Percentiles rank a stretch among this genome's conserved stretches.
phyloP scores from a whole-genome alignment of 352 stramenopile genomes.

The Hyaloperonospora arabidopsidis region DNA sequence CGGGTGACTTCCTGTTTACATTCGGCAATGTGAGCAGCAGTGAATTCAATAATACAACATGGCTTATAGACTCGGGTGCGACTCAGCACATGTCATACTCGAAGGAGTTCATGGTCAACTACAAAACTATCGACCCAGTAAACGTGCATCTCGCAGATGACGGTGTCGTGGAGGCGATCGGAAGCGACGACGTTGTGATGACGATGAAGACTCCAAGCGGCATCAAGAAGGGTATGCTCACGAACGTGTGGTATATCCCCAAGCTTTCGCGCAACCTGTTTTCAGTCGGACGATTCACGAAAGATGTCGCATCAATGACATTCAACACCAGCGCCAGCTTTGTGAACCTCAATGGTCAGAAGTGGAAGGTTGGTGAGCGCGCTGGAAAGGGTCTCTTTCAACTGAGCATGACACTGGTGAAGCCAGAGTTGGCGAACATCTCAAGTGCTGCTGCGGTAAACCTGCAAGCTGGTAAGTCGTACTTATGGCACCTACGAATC shows the following conservation, averaged over 20 bases:
- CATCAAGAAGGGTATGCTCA: not conserved
- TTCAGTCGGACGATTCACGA: not conserved
- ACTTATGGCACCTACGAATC: not conserved
- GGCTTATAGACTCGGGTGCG: not conserved
- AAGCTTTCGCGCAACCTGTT: not conserved
- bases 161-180: not conserved
- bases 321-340: not conserved
- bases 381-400: not conserved
- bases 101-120: not conserved
- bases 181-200: not conserved
- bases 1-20: not conserved
- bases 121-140: not conserved
- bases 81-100: not conserved
- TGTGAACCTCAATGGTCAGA: not conserved
- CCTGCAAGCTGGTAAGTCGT: not conserved
- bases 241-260: not conserved
- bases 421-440: not conserved
- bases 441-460: not conserved
- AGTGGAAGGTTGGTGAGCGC: not conserved
- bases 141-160: not conserved
- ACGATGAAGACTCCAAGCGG: not conserved
- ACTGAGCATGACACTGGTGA: not conserved
- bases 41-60: no score
- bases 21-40: not conserved
- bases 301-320: not conserved